Evolutionary conservation across 306 rosid species (phyloP).

Genomic region (Acmispon strigosus): DNA sequence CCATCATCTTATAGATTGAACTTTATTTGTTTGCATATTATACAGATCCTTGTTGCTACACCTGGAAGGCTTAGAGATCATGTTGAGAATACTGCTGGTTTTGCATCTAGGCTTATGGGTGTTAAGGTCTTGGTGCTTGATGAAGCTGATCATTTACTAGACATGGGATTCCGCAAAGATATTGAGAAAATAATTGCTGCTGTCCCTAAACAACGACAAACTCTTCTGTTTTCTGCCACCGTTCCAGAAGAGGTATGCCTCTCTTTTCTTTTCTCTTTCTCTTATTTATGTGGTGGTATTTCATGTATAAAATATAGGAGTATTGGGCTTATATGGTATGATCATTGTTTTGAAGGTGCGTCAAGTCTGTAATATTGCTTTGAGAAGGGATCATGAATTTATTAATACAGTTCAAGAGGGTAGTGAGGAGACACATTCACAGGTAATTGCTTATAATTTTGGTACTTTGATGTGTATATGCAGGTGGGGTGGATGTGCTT

Average conservation of each 20-base stretch:
- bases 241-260: constrained; percentile 74
- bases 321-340: not conserved
- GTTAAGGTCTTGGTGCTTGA: constrained; percentile 89
- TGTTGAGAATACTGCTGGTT: constrained; percentile 83
- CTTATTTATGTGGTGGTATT: not conserved
- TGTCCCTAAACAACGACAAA: constrained; percentile 89
- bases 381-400: constrained; percentile 88
- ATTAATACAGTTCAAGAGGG: constrained; percentile 83
- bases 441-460: constrained; percentile 36
- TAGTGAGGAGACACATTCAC: constrained; percentile 84
- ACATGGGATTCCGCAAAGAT: constrained; percentile 97
- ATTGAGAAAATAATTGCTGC: constrained; percentile 81
- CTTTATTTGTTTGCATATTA: constrained; percentile 14
- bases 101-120: constrained; percentile 91
- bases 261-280: not conserved
- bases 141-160: constrained; percentile 97
- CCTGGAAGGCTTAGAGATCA: constrained; percentile 99
- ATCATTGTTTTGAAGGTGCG: constrained; percentile 63
- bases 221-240: constrained; percentile 91
- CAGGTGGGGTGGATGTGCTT: not conserved
- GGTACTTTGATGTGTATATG: not conserved
- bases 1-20: not conserved
- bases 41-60: constrained; percentile 96
- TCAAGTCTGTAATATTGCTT: constrained; percentile 83
- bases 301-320: not conserved